These are phyloP conservation scores for Daldinia loculata DNA, from an alignment of 495 filamentous ascomycete species.

Conservation along the genomic window DNA sequence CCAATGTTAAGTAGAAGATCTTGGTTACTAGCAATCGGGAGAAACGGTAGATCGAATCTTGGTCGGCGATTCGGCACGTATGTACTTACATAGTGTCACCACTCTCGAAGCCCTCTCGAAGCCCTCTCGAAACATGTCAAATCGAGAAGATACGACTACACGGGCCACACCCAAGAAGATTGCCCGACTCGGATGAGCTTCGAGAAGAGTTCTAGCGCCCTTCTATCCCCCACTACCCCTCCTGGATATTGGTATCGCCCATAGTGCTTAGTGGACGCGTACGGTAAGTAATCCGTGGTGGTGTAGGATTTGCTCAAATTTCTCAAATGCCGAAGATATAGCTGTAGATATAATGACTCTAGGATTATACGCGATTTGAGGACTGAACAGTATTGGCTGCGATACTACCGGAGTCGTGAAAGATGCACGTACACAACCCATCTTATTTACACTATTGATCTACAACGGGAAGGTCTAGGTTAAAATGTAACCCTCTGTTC, in stretches of 20 bases:
- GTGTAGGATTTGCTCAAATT: constrained; percentile 5
- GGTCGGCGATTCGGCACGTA: constrained; percentile 19
- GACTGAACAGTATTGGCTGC: neutral
- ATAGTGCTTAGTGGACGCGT: constrained; percentile 31
- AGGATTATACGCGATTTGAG: neutral
- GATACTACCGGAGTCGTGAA: neutral
- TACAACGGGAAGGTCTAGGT: constrained; percentile 6
- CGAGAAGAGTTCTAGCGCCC: constrained; percentile 40
- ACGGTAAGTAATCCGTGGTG: constrained; percentile 2
- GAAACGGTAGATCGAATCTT: constrained; percentile 9
- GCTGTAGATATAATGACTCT: neutral
- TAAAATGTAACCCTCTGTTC: constrained; percentile 7
- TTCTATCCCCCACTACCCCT: constrained; percentile 20
- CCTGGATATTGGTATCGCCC: neutral
- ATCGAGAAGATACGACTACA: constrained; percentile 3
- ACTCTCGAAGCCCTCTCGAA: constrained; percentile 34
- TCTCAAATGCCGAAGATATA: neutral
- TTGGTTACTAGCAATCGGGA: constrained; percentile 10
- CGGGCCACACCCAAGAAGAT: constrained; percentile 24
- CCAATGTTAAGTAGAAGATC: constrained; percentile 2
- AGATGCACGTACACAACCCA: neutral
- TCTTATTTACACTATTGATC: neutral
- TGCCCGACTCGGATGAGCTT: constrained; percentile 19
- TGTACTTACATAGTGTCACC: constrained; percentile 21
- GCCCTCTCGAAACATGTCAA: constrained; percentile 8